Evolutionary conservation across 2,329 filamentous ascomycete species (phyloP).

Genomic region (Sporothrix variecibatus): DNA sequence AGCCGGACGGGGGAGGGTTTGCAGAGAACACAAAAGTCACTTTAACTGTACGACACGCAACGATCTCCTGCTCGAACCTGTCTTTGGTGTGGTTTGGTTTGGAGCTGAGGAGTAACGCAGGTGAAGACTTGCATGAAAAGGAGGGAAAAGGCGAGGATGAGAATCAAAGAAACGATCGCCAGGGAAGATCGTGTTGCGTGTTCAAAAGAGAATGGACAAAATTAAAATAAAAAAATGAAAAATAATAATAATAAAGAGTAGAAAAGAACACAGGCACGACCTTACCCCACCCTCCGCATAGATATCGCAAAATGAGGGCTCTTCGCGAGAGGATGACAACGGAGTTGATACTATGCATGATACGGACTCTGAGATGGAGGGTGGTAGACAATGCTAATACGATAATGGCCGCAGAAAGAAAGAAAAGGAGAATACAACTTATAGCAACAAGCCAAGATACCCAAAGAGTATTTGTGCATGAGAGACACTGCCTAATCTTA

Average conservation of each 20-base stretch:
- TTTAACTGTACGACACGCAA: not conserved
- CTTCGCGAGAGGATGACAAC: not conserved
- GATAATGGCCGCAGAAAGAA: not conserved
- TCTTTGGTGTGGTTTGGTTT: conserved; percentile 2
- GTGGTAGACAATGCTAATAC: not conserved
- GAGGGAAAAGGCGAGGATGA: not conserved
- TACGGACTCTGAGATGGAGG: not conserved
- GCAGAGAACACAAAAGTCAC: not conserved
- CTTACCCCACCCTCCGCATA: conserved; percentile 9
- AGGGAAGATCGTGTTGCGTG: not conserved
- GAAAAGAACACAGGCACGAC: too few species aligned
- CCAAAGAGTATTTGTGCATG: not conserved
- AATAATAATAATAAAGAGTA: too few species aligned
- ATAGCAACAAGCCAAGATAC: not conserved
- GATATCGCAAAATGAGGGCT: not conserved
- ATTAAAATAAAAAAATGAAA: not conserved
- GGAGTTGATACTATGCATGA: not conserved
- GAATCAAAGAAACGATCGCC: not conserved
- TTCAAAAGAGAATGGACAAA: not conserved
- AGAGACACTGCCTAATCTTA: conserved; percentile 16
- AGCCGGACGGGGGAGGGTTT: not conserved
- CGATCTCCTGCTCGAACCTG: conserved; percentile 4
- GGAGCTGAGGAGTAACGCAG: not conserved
- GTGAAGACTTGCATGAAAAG: not conserved
- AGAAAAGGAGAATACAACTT: not conserved